Evolutionary conservation across 2,329 filamentous ascomycete species (phyloP).

Genomic region (Colletotrichum orbiculare): DNA sequence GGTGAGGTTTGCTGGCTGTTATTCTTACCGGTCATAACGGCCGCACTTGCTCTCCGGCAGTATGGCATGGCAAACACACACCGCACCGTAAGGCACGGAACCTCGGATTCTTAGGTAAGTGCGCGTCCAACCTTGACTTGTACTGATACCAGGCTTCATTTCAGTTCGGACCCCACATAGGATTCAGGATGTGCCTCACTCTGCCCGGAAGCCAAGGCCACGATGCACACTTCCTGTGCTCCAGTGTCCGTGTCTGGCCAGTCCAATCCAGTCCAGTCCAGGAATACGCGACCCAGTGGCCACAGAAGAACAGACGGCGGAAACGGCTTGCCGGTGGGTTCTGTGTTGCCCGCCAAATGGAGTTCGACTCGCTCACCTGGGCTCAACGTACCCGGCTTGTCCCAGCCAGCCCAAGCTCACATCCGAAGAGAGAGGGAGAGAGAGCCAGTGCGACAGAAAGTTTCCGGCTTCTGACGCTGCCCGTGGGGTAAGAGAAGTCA

Average conservation of each 20-base stretch:
- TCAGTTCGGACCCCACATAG: conserved; percentile 25
- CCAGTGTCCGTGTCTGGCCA: neutral
- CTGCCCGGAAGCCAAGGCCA: conserved; percentile 24
- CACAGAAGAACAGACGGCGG: neutral
- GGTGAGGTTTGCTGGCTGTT: too few species aligned
- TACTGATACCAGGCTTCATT: conserved; percentile 1
- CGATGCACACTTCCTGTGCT: conserved; percentile 16
- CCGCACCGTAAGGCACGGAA: too few species aligned
- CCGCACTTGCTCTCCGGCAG: neutral
- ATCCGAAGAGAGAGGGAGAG: conserved; percentile 2
- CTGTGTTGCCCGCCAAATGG: neutral
- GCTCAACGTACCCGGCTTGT: conserved; percentile 8
- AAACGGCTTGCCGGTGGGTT: neutral
- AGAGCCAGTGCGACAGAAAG: conserved; percentile 23
- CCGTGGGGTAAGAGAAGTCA: conserved; percentile 22
- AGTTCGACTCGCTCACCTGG: neutral
- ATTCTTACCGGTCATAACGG: too few species aligned
- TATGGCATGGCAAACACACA: neutral
- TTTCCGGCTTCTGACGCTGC: conserved; percentile 8
- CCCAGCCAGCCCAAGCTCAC: conserved; percentile 22
- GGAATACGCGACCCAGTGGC: too few species aligned
- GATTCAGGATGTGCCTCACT: conserved; percentile 28
- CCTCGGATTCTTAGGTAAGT: too few species aligned
- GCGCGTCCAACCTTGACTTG: too few species aligned
- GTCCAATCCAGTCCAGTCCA: too few species aligned